Conservation (phyloP, 23 red algal genomes). For the Gracilariopsis chorda region DNA sequence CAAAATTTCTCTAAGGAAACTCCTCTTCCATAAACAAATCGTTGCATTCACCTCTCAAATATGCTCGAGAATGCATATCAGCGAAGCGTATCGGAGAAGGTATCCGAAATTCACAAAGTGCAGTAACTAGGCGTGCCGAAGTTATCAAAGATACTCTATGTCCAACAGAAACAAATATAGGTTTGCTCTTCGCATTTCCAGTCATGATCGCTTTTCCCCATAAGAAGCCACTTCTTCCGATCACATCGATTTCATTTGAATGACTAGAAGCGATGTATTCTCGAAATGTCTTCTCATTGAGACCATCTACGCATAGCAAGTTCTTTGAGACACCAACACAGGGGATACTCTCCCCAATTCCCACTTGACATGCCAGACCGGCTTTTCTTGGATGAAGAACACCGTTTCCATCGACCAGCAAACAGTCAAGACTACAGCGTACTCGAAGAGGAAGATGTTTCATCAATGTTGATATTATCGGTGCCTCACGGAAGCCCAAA, state of each 20-base stretch:
- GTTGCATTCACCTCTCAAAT: constrained; percentile 39
- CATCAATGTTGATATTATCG: constrained; percentile 40
- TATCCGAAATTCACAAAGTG: constrained; percentile 39
- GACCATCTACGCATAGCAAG: constrained; percentile 73
- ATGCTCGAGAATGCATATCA: constrained; percentile 65
- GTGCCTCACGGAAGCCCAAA: constrained; percentile 88
- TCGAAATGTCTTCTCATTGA: constrained; percentile 19
- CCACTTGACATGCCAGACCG: constrained; percentile 86
- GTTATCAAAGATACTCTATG: constrained; percentile 75
- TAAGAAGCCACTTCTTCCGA: constrained; percentile 42
- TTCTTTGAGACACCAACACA: constrained; percentile 90
- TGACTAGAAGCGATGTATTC: constrained; percentile 9
- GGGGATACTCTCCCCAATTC: constrained; percentile 64
- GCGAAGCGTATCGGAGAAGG: constrained; percentile 60
- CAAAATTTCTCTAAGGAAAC: too few relatives aligned
- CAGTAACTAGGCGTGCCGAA: constrained; percentile 8
- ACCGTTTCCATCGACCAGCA: constrained; percentile 97
- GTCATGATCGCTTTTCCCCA: constrained; percentile 55
- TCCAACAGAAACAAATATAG: constrained; percentile 92
- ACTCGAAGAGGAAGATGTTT: background rate
- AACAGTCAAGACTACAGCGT: constrained; percentile 24
- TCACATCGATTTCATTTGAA: constrained; percentile 20
- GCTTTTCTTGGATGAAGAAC: constrained; percentile 84
- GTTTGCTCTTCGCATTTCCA: constrained; percentile 52
- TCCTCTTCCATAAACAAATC: background rate